Percentiles rank a stretch among this genome's conserved stretches.
Evolutionary conservation across 148 eudicot species (phyloP).

Genomic region (Vaccinium corymbosum): DNA sequence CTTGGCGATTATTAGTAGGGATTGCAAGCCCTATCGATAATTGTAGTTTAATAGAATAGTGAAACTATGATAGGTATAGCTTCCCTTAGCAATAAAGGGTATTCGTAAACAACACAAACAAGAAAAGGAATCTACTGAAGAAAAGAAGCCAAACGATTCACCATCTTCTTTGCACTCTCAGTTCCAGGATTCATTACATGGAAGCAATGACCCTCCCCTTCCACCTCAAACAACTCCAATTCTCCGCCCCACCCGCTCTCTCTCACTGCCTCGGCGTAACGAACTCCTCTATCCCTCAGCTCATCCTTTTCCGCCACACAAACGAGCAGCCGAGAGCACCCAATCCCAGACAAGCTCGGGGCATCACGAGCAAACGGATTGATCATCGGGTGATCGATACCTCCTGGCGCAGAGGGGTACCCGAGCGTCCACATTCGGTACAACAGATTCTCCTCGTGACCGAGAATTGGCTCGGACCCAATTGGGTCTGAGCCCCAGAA

Average conservation of each 20-base stretch:
- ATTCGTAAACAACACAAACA: no score
- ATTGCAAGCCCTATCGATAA: no score
- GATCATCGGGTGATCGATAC: slow-evolving; percentile 34
- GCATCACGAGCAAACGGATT: slow-evolving; percentile 40
- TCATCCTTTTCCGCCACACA: slow-evolving; percentile 45
- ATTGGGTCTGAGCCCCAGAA: slow-evolving; percentile 31
- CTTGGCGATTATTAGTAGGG: no score
- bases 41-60: no score
- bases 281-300: slow-evolving; percentile 25
- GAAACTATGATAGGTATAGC: no score
- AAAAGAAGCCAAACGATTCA: slow-evolving; percentile 34
- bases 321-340: slow-evolving; percentile 40
- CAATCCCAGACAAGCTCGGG: slow-evolving; percentile 26
- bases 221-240: slow-evolving; percentile 32
- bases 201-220: slow-evolving; percentile 39
- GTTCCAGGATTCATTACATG: slow-evolving; percentile 27
- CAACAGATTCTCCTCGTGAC: neutral
- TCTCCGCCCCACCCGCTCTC: slow-evolving; percentile 41
- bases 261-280: slow-evolving; percentile 27
- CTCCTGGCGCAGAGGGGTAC: slow-evolving; percentile 24
- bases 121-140: slow-evolving; percentile 10
- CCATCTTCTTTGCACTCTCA: slow-evolving; percentile 35
- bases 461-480: slow-evolving; percentile 18
- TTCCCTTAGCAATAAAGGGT: no score
- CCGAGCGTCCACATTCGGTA: slow-evolving; percentile 45